These are phyloP conservation scores for Lachancea quebecensis DNA, from an alignment of 805 yeast genomes.

Conservation along the genomic window DNA sequence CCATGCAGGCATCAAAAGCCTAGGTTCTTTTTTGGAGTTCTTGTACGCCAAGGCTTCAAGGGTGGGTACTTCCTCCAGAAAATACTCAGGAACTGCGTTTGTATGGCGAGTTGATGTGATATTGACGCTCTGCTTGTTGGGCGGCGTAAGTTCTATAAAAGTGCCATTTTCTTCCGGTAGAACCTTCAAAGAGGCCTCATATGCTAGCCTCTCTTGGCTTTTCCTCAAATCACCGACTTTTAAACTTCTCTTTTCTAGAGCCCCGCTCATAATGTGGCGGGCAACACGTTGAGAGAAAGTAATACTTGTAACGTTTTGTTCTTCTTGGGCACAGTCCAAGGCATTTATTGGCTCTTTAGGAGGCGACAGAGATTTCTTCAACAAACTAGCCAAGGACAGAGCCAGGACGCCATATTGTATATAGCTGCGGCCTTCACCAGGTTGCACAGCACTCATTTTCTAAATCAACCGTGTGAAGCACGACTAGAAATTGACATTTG, in stretches of 20 bases:
- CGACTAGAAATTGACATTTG: not conserved
- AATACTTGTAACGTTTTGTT: not conserved
- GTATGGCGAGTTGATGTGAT: slow-evolving; percentile 9
- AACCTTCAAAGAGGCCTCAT: slow-evolving; percentile 8
- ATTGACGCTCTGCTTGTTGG: slow-evolving; percentile 4
- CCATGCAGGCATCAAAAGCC: slow-evolving; percentile 18
- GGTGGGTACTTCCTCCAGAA: slow-evolving; percentile 11
- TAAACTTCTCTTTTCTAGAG: not conserved
- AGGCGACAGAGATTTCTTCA: not conserved
- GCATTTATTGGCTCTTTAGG: not conserved
- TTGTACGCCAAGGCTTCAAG: slow-evolving; percentile 20
- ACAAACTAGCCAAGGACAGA: not conserved
- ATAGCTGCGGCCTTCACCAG: slow-evolving; percentile 1
- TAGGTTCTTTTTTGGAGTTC: slow-evolving; percentile 19
- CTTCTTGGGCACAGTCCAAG: not conserved
- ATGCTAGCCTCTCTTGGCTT: slow-evolving; percentile 9
- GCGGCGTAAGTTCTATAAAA: slow-evolving; percentile 7
- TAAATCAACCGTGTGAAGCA: too few relatives aligned
- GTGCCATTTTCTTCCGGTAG: slow-evolving; percentile 6
- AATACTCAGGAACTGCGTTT: slow-evolving; percentile 3
- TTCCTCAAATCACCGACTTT: not conserved
- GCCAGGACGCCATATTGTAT: not conserved
- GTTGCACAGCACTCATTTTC: not conserved
- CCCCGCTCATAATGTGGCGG: not conserved
- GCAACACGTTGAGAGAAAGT: not conserved